phyloP scores from a whole-genome alignment of 75 land plant species.

The Larix kaempferi region DNA sequence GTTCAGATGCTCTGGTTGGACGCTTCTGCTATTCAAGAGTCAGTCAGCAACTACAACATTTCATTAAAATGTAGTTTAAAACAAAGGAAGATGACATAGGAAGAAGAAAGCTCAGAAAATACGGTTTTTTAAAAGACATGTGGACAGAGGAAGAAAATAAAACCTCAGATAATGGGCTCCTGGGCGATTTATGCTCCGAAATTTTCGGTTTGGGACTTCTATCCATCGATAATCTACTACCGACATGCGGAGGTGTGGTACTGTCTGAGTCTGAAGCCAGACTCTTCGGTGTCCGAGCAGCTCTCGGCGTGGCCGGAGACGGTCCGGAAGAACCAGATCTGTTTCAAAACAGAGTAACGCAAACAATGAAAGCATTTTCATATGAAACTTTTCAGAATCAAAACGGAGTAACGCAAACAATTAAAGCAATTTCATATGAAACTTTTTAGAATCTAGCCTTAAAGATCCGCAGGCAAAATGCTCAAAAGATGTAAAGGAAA shows the following conservation, averaged over 20 bases:
- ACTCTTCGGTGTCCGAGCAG: conserved; percentile 18
- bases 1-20: conserved; percentile 29
- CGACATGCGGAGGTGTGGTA: conserved; percentile 11
- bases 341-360: not conserved
- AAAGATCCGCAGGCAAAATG: not conserved
- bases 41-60: not conserved
- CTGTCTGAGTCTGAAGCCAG: conserved; percentile 33
- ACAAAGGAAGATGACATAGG: not conserved
- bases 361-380: not conserved
- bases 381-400: not conserved
- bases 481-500: not conserved
- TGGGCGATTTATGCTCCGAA: conserved; percentile 39
- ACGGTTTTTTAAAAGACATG: not conserved
- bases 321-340: conserved; percentile 32
- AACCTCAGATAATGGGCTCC: conserved; percentile 53
- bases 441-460: not conserved
- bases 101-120: too few species aligned
- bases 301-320: conserved; percentile 43
- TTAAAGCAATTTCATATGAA: not conserved
- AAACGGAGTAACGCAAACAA: not conserved
- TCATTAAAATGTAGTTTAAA: not conserved
- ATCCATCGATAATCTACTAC: conserved; percentile 28
- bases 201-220: conserved; percentile 42
- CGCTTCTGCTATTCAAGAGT: conserved; percentile 28
- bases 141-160: not conserved